Evolutionary conservation across 805 yeast species (phyloP), one percentile per base, ranked within the genome.

Genomic region (Sungouiozyma ichnusensis): DNA sequence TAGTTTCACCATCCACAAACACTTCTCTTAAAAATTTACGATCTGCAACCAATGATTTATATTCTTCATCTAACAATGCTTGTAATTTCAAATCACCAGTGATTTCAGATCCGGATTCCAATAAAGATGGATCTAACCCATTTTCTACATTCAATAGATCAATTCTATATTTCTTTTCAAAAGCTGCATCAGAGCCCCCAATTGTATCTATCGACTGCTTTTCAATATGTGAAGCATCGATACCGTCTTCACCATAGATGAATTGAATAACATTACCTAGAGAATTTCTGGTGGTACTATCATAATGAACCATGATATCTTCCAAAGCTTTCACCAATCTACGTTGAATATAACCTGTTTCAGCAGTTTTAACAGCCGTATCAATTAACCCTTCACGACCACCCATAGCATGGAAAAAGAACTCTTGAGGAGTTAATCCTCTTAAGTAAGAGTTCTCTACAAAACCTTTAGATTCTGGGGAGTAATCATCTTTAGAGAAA

Each of bases 331-430:
- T 90, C 37, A 90, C 94, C 63, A 90, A 71, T 75, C 97, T 90
- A 73, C 97, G 90, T 69, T 90, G 97, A 60, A 90, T 88, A 64
- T 90, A 90, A 69, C 97, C 97, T 20, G 97, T 88, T 68, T 90
- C 97, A 2, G 99, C 97, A 35, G 99, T 92, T 65, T 92, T 92
- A 38, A 92, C 99, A 14, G 99, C 99, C 42, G 99, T 92, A 74
- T 92, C 99, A 63, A 92, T 94, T 62, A 92, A 73, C 73, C 99
- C 99, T 71, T 92, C 99, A 76, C 99, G 86, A 72, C 99, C 99
- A 60, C 98, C 97, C 96, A 92, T 92, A 41, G 97, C 97, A 64
- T 92, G 99, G 81, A 92, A 92, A 64, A 92, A 88, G 65, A 92
- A 92, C 65, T 92, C 99, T 65, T 92, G 97, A 29, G 99, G 98